Conservation (phyloP, 2,329 filamentous ascomycete species). For the Apiospora saccharicola region DNA sequence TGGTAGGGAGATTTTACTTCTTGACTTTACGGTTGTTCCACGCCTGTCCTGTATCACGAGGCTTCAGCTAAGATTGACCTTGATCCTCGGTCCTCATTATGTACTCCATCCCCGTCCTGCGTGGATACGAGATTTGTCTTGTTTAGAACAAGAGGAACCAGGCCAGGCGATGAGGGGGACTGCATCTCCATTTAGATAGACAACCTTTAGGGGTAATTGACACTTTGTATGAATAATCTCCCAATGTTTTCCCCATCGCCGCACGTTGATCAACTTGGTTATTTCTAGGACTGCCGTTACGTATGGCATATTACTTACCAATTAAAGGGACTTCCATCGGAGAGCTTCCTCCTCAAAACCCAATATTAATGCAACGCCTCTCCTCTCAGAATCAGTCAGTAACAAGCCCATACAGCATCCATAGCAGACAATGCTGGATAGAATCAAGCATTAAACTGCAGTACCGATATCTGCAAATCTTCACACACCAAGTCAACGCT, state of each 20-base stretch:
- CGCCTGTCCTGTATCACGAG: slow-evolving; percentile 12
- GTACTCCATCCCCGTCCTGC: slow-evolving; percentile 7
- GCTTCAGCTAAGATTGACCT: slow-evolving; percentile 16
- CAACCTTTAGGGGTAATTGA: slow-evolving; percentile 9
- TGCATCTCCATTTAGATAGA: slow-evolving; percentile 17
- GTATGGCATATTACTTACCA: background rate
- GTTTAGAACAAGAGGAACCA: slow-evolving; percentile 5
- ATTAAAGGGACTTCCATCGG: too few species aligned
- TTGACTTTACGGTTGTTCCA: slow-evolving; percentile 5
- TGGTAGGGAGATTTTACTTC: slow-evolving; percentile 16
- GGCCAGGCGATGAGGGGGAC: slow-evolving; percentile 16
- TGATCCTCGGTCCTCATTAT: slow-evolving; percentile 8
- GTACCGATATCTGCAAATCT: too few species aligned
- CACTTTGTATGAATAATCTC: slow-evolving; percentile 10
- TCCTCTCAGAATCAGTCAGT: background rate
- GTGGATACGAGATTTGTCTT: slow-evolving; percentile 4
- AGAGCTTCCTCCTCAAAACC: too few species aligned
- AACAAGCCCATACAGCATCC: background rate
- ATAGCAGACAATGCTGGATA: too few species aligned
- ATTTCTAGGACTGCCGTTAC: background rate
- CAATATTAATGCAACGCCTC: too few species aligned
- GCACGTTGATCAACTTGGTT: background rate
- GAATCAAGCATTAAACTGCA: too few species aligned
- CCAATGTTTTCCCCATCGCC: background rate
- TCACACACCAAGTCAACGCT: too few species aligned